Evolutionary conservation across 176 grass and related monocot genomes (phyloP), one percentile per base, ranked within the genome.

Genomic region (Zea mays): DNA sequence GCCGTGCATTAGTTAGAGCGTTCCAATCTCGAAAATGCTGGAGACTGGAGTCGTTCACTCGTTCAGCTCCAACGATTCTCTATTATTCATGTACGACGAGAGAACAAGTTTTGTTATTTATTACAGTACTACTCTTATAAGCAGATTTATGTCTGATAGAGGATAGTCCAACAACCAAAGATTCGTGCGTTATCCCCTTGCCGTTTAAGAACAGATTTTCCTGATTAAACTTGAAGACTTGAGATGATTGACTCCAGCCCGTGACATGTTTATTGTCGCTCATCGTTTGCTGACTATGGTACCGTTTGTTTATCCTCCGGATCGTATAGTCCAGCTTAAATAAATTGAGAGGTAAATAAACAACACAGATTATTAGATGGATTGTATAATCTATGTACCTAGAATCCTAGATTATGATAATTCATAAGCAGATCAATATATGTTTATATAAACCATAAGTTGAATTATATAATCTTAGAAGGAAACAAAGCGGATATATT

Each of bases 1-100:
- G 63, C 34, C 69, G 74, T 14, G 75, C 63, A 71, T 84, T 80
- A 71, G 86, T 84, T 84, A 71, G 76, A 49, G 48, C 47, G 76
- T 84, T 68, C 39, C 76, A 64, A 55, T 80, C 81, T 48, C 13
- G 47, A 42, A 71, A 75, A 76, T 15, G 47, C 20, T 42, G 45
- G 45, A 34, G 56, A 41, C 6, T 41, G 63, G 55, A 34, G 36
- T 56, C 52, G 46, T 56, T 46, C 68, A 34, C 35, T 56, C 52
- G 46, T 56, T 46, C 68, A 8, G 9, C 4, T 79, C n/a, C 27
- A 43, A 63, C 55, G 64, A 8, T 87, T 35, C 59, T 71, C 65
- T 69, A 10, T 63, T 69, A 10, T 55, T 38, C 62, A 47, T 62
- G 39, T 17, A 79, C 69, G 69, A 20, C 41, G 80, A 88, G 8